phyloP scores from a whole-genome alignment of 1,139 yeast genomes.

The Yamadazyma songkhlaensis region DNA sequence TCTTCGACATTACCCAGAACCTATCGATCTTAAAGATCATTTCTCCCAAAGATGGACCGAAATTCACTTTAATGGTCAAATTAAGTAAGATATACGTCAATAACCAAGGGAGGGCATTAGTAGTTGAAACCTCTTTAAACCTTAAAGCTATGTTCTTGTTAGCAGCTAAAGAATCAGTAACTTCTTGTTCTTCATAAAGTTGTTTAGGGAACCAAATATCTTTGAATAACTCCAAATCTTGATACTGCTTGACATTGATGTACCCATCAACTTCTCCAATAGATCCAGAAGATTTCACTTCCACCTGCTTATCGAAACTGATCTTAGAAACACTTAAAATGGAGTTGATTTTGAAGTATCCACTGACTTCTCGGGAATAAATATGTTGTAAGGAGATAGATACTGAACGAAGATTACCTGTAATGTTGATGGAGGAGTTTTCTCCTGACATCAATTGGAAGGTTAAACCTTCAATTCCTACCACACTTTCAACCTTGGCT shows the following conservation, averaged over 20 bases:
- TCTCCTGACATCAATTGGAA: slow-evolving; percentile 54
- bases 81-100: slow-evolving; percentile 56
- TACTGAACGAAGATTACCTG: slow-evolving; percentile 46
- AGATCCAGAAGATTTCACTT: slow-evolving; percentile 50
- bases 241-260: slow-evolving; percentile 79
- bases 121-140: slow-evolving; percentile 59
- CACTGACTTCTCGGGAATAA: slow-evolving; percentile 87
- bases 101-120: slow-evolving; percentile 75
- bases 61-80: slow-evolving; percentile 58
- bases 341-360: slow-evolving; percentile 58
- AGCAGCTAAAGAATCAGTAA: slow-evolving; percentile 22
- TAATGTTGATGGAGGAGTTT: slow-evolving; percentile 30
- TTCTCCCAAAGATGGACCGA: slow-evolving; percentile 83
- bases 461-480: slow-evolving; percentile 64
- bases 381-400: slow-evolving; percentile 81
- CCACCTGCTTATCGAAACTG: slow-evolving; percentile 34
- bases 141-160: slow-evolving; percentile 48
- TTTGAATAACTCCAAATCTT: slow-evolving; percentile 76
- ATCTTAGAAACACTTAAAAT: slow-evolving; percentile 41
- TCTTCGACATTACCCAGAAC: slow-evolving; percentile 70
- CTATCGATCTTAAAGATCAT: slow-evolving; percentile 52
- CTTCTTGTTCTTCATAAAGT: slow-evolving; percentile 1
- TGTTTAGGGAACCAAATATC: slow-evolving; percentile 75
- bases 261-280: slow-evolving; percentile 59
- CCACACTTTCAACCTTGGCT: slow-evolving; percentile 87